Evolutionary conservation across 805 yeast species (phyloP), one percentile per base, ranked within the genome.

Genomic region (Barnettozyma sucrosica): DNA sequence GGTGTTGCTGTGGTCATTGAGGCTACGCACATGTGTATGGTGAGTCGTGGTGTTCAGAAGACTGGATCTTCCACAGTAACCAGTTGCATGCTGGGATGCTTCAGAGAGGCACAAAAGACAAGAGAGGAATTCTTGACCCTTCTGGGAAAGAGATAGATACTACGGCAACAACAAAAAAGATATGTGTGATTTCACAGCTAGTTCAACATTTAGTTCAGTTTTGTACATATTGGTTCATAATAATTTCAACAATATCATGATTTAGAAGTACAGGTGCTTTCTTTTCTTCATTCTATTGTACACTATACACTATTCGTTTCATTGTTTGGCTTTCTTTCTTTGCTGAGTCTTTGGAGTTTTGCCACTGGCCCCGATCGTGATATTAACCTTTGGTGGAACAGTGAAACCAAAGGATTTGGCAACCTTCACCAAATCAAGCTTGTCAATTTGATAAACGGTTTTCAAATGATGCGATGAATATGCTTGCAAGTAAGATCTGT

Each of bases 11-110:
- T 93, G 36, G 98, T 93, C 24, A 89, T 93, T 60, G 99, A 93
- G 68, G 97, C 97, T 18, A 80, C 92, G 2, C 99, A 93, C 65
- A 93, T 93, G 99, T 93, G 99, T 67, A 93, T 93, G 99, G 98
- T 92, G 24, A 88, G 95, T 65, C 79, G 99, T 63, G 99, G 99
- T 48, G 88, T 93, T 24, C 97, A 93, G 66, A 93, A 93, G 67
- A 81, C 96, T 0, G 97, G 98, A 1, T 85, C 96, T 18, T 77
- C 86, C 18, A 93, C 99, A 2, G 82, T 89, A 30, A 93, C 99
- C 18, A 87, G 96, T 60, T 92, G 98, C 63, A 92, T 93, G 97
- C 76, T 93, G 58, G 99, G 99, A 9, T 86, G 96, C 55, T 93
- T 93, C 74, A 78, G 97, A 61, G 85, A 83, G 47, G 89, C 89